A percentile compares a stretch with the other conserved stretches of the same genome.
Evolutionary conservation across 169 alveolate genomes (phyloP).

Genomic region (Cyclospora cayetanensis): DNA sequence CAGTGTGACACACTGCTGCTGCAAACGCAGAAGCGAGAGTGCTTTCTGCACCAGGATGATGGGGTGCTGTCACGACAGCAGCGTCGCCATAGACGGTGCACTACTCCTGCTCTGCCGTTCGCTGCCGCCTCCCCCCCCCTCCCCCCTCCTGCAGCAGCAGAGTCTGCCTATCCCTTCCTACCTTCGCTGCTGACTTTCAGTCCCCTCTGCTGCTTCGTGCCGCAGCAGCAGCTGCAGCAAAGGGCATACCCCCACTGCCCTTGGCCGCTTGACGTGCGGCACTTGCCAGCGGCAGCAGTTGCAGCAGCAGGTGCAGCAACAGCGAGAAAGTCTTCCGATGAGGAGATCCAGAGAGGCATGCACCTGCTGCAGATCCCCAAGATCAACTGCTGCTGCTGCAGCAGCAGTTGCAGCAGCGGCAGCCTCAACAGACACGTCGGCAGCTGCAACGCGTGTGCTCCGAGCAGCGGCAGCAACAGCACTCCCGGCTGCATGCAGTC

Average conservation of each 20-base stretch:
- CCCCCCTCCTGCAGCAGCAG: constrained; percentile 8
- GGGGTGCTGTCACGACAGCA: not conserved
- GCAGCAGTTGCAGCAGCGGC: not conserved
- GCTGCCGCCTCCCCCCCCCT: too few species aligned
- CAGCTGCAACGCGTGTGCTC: too few species aligned
- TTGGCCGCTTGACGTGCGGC: too few species aligned
- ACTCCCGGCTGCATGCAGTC: constrained; percentile 29
- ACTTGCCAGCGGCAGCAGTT: too few species aligned
- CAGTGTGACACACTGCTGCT: not conserved
- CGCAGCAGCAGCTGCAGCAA: constrained; percentile 46
- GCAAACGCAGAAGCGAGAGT: not conserved
- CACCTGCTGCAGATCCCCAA: not conserved
- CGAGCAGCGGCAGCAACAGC: constrained; percentile 34
- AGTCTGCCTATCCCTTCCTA: not conserved
- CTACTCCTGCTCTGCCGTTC: constrained; percentile 29
- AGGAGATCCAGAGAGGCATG: not conserved
- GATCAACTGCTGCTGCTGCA: constrained; percentile 37
- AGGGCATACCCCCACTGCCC: not conserved
- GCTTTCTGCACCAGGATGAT: not conserved
- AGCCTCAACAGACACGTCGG: not conserved
- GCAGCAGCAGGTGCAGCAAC: not conserved
- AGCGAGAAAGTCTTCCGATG: too few species aligned
- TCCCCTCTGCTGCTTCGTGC: not conserved
- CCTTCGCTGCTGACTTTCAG: not conserved
- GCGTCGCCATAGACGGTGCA: constrained; percentile 2